Base-by-base conservation (phyloP, 805 yeast species). In the Lachancea sp. region DNA sequence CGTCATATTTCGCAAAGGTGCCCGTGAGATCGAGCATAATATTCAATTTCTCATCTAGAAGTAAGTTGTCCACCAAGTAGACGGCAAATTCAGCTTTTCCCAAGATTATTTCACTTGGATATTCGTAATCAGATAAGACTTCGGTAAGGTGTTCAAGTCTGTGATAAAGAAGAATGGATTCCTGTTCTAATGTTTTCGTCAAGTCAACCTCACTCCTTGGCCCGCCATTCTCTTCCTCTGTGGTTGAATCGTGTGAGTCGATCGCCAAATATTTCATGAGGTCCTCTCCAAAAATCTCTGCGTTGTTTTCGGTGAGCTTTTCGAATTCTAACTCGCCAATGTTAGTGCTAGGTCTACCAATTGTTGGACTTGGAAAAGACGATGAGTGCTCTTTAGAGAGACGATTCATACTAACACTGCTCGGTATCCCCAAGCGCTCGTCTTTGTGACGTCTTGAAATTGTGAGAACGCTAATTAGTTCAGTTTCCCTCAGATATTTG, bases 401-500 rank as follows among this genome's bases (percentile, higher is more conserved):
- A 19, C 47, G 44, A 24, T 47, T 50, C 41, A 47, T 31, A 29
- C 49, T 48, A 12, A 39, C 22, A 22, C 44, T 45, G 23, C 29
- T 38, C n/a, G 36, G 34, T 13, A 18, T 28, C 16, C 19, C 34
- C 3, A 48, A 36, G 11, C 43, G 50, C 6, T 49, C 48, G 9
- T 51, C 52, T 17, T 41, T 40, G 13, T 48, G 49, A 8, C 50
- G 41, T 4, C 42, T 45, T 26, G 56, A 37, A 9, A 34, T 34
- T 13, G 46, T 59, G 8, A 80, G 51, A 26, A 78, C 55, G 38
- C 69, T 68, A 6, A 77, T 68, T 34, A 82, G 67, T 55, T 80
- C 79, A 2, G 78, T 75, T 40, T 80, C 67, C 44, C 83, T 64
- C 38, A 78, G 59, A 54, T 74, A 75, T 51, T 77, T 81, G 51